Percentiles rank a stretch among this genome's conserved stretches.
phyloP scores from a whole-genome alignment of 148 eudicot genomes.

The Silene latifolia region DNA sequence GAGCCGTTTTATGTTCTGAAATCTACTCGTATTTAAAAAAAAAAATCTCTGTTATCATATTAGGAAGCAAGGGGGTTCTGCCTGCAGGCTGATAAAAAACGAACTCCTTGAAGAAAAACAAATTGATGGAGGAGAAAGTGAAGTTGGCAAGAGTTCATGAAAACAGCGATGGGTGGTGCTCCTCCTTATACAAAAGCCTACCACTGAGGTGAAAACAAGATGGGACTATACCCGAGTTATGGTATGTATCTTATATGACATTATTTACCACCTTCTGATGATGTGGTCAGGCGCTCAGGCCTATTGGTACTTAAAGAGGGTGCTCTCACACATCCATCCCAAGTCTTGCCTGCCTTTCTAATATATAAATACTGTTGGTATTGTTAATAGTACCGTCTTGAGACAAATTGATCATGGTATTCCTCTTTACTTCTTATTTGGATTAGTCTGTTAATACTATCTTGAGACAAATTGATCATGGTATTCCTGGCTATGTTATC shows the following conservation, averaged over 20 bases:
- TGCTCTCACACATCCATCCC: slow-evolving; percentile 6
- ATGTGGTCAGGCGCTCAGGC: slow-evolving; percentile 84
- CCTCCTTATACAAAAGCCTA: slow-evolving; percentile 43
- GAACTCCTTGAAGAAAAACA: slow-evolving; percentile 95
- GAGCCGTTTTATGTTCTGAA: too few relatives aligned
- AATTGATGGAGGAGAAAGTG: slow-evolving; percentile 21
- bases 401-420: too few relatives aligned
- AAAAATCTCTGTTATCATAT: not conserved
- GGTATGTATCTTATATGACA: slow-evolving; percentile 89
- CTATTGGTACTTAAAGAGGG: slow-evolving; percentile 72
- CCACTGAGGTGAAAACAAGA: slow-evolving; percentile 35
- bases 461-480: too few relatives aligned
- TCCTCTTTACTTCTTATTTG: too few relatives aligned
- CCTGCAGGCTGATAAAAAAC: slow-evolving; percentile 76
- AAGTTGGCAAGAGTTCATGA: slow-evolving; percentile 66
- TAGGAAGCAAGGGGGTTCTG: not conserved
- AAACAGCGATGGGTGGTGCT: slow-evolving; percentile 29
- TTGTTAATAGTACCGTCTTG: too few relatives aligned
- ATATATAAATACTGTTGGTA: slow-evolving; percentile 31
- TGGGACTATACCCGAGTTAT: slow-evolving; percentile 58
- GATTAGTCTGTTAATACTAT: too few relatives aligned
- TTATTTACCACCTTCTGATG: slow-evolving; percentile 65
- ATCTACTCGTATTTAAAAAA: too few relatives aligned
- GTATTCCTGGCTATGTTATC: too few relatives aligned
- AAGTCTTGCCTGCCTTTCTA: slow-evolving; percentile 20